phyloP scores from a whole-genome alignment of 208 protist species.

The Herpetomonas tarakana region DNA sequence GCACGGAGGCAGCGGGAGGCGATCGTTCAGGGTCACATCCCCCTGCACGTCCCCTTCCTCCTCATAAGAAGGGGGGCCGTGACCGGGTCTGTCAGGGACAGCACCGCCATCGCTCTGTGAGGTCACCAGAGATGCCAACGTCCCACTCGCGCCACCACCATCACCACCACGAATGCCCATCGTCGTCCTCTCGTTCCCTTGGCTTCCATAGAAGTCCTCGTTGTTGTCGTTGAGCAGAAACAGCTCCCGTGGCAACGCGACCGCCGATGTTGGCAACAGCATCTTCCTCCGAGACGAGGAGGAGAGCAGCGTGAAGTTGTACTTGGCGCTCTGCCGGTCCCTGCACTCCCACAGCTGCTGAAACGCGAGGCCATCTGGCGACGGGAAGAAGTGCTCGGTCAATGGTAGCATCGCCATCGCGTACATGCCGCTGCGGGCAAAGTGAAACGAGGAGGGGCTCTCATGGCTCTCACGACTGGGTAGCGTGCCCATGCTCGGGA shows the following conservation, averaged over 20 bases:
- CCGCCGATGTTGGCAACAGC: background rate
- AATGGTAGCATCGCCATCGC: slow-evolving; percentile 36
- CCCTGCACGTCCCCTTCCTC: background rate
- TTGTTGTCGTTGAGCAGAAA: background rate
- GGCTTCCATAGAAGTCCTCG: background rate
- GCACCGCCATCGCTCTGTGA: background rate
- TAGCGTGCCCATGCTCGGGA: slow-evolving; percentile 40
- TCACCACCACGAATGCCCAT: background rate
- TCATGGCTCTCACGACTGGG: slow-evolving; percentile 54
- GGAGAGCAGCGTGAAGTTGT: slow-evolving; percentile 43
- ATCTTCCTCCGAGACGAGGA: slow-evolving; percentile 10
- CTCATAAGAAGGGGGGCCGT: too few species aligned
- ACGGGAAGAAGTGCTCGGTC: slow-evolving; percentile 60
- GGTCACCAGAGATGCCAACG: too few species aligned
- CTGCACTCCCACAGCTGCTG: slow-evolving; percentile 46
- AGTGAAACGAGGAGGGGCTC: slow-evolving; percentile 35
- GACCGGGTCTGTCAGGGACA: background rate
- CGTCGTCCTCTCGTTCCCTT: background rate
- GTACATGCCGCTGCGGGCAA: slow-evolving; percentile 37
- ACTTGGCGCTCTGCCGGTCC: slow-evolving; percentile 49
- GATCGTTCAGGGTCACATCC: background rate
- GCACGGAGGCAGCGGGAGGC: background rate
- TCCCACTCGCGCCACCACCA: too few species aligned
- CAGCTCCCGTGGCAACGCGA: background rate
- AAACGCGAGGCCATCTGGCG: slow-evolving; percentile 44